A percentile compares a stretch with the other conserved stretches of the same genome.
phyloP scores from a whole-genome alignment of 2,329 filamentous ascomycete genomes.

The Plectosphaerella cucumerina region DNA sequence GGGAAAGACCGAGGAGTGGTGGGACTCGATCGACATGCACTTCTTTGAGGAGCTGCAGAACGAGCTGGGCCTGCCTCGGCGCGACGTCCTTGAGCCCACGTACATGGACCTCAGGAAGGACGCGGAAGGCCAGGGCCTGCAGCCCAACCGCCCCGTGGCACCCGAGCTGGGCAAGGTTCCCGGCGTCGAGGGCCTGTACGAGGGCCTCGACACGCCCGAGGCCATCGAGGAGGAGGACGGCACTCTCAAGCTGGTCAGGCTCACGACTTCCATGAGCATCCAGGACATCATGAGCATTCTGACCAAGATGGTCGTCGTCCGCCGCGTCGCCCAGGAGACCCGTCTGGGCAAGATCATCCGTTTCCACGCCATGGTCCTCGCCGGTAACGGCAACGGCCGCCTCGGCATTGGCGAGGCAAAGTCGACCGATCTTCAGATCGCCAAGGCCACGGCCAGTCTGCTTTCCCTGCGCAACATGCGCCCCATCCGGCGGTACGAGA shows the following conservation, averaged over 20 bases:
- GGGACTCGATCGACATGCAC: constrained; percentile 15
- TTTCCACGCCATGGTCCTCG: constrained; percentile 71
- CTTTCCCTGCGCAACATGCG: constrained; percentile 87
- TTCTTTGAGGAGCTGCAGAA: constrained; percentile 18
- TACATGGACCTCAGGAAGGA: constrained; percentile 27
- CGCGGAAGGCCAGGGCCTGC: constrained; percentile 18
- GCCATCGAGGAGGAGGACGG: constrained; percentile 48
- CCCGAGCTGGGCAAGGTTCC: constrained; percentile 47
- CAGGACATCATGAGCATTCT: constrained; percentile 50
- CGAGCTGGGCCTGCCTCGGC: constrained; percentile 17
- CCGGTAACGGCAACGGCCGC: constrained; percentile 81
- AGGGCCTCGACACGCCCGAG: constrained; percentile 40
- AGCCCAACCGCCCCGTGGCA: constrained; percentile 41
- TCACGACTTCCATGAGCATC: constrained; percentile 50
- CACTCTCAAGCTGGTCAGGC: constrained; percentile 47
- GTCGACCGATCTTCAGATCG: constrained; percentile 67
- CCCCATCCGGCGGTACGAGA: constrained; percentile 87
- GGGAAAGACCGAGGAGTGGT: constrained; percentile 1
- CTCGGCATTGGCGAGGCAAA: constrained; percentile 90
- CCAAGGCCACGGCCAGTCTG: constrained; percentile 68
- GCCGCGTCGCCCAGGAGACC: constrained; percentile 85
- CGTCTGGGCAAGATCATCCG: constrained; percentile 89
- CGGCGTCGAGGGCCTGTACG: constrained; percentile 49
- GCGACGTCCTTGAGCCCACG: constrained; percentile 20
- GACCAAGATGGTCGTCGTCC: constrained; percentile 68